These are phyloP conservation scores for Chalara sp. DNA, from an alignment of 2,329 filamentous ascomycete species.

Conservation along the genomic window DNA sequence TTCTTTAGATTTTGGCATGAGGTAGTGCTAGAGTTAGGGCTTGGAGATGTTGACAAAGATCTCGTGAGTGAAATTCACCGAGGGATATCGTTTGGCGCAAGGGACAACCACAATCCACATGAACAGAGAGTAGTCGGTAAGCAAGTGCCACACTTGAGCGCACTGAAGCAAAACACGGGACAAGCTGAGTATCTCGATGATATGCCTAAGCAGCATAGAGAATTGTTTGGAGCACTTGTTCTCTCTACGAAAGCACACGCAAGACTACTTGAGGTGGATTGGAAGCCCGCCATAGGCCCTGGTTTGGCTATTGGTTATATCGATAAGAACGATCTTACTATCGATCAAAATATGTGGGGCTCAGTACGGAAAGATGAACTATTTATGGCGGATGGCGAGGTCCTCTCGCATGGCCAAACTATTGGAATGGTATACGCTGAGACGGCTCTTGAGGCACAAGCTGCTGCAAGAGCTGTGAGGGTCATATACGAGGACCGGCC, in stretches of 20 bases:
- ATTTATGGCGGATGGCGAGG: slow-evolving; percentile 85
- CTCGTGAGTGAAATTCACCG: slow-evolving; percentile 78
- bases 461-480: slow-evolving; percentile 73
- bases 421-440: slow-evolving; percentile 84
- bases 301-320: slow-evolving; percentile 73
- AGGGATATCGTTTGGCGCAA: slow-evolving; percentile 65
- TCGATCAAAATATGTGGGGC: slow-evolving; percentile 82
- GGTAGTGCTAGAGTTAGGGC: slow-evolving; percentile 54
- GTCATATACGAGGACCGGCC: slow-evolving; percentile 87
- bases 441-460: slow-evolving; percentile 68
- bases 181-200: slow-evolving; percentile 95
- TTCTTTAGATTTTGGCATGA: slow-evolving; percentile 97
- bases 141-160: slow-evolving; percentile 74
- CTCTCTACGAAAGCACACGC: slow-evolving; percentile 83
- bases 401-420: slow-evolving; percentile 83
- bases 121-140: slow-evolving; percentile 76
- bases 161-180: slow-evolving; percentile 85
- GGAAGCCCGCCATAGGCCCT: slow-evolving; percentile 55
- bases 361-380: slow-evolving; percentile 64
- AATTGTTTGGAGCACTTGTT: slow-evolving; percentile 80
- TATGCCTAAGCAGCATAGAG: slow-evolving; percentile 76
- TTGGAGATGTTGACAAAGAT: slow-evolving; percentile 56
- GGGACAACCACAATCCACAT: slow-evolving; percentile 73
- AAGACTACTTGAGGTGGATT: slow-evolving; percentile 71
- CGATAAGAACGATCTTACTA: slow-evolving; percentile 72